phyloP scores from a whole-genome alignment of 139 green algal species.

The Klebsormidium nitens region DNA sequence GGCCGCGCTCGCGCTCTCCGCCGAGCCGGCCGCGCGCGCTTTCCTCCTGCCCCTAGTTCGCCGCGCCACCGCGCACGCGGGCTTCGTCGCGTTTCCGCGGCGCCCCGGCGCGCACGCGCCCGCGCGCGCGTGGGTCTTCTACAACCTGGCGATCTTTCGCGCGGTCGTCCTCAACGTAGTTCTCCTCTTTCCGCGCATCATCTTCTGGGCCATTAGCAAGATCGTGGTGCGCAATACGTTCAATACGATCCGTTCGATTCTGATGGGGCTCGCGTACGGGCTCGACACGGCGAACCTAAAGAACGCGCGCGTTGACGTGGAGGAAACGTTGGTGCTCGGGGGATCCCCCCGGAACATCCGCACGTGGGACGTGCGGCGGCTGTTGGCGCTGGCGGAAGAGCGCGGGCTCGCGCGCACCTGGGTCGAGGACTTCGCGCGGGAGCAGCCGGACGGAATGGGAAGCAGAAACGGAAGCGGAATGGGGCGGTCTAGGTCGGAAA shows the following conservation, averaged over 20 bases:
- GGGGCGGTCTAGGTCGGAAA: too few species aligned
- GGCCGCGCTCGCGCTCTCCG: conserved; percentile 10
- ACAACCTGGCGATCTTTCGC: not conserved
- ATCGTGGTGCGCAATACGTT: conserved; percentile 4
- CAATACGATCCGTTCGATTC: not conserved
- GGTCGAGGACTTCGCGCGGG: not conserved
- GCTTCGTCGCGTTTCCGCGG: not conserved
- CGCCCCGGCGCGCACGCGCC: not conserved
- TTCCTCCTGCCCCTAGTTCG: conserved; percentile 11
- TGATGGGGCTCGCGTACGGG: conserved; percentile 9
- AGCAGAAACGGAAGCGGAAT: too few species aligned
- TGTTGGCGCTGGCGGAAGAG: not conserved
- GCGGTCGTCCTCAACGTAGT: not conserved
- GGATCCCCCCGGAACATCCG: not conserved
- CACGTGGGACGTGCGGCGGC: conserved; percentile 8
- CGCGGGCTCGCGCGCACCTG: not conserved
- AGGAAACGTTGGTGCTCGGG: conserved; percentile 8
- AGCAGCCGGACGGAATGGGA: too few species aligned
- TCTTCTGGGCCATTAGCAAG: not conserved
- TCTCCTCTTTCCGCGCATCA: not conserved
- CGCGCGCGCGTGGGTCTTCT: not conserved
- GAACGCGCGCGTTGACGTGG: conserved; percentile 14
- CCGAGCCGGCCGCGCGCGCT: conserved; percentile 6
- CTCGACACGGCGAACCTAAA: conserved; percentile 2
- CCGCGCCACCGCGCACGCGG: not conserved